Percentiles rank a stretch among this genome's conserved stretches.
Evolutionary conservation across 768 basidiomycete genomes (phyloP).

Genomic region (Lentinula raphanica): DNA sequence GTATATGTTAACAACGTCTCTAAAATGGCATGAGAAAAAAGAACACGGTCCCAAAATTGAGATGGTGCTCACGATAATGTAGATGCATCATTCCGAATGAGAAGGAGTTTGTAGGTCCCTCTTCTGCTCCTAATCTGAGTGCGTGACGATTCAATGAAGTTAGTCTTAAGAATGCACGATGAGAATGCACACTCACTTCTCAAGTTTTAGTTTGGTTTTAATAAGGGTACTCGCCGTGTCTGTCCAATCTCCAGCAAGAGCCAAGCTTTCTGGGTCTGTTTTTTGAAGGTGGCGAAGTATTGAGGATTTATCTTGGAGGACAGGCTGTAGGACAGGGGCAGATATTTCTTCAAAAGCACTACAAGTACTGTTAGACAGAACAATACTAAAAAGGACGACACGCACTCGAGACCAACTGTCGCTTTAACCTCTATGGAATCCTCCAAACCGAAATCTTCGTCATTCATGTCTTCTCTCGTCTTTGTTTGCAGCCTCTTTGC

Average conservation of each 20-base stretch:
- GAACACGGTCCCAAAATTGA: neutral
- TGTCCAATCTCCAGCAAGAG: conserved; percentile 81
- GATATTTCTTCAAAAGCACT: conserved; percentile 36
- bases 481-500: conserved; percentile 75
- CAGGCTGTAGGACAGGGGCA: conserved; percentile 27
- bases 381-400: conserved; percentile 7
- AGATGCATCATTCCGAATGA: conserved; percentile 68
- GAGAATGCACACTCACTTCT: conserved; percentile 35
- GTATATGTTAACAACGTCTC: conserved; percentile 89
- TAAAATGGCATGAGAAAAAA: conserved; percentile 25
- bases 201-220: conserved; percentile 48
- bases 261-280: conserved; percentile 72
- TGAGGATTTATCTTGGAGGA: conserved; percentile 53
- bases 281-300: conserved; percentile 67
- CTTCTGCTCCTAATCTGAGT: conserved; percentile 42
- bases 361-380: neutral
- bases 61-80: conserved; percentile 71
- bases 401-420: conserved; percentile 29
- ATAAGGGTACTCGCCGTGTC: conserved; percentile 54
- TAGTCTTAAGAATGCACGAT: neutral
- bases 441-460: conserved; percentile 81
- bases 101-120: conserved; percentile 43
- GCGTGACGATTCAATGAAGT: neutral
- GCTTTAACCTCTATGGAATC: conserved; percentile 43
- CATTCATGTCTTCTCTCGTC: conserved; percentile 61